Evolutionary conservation across 2,329 filamentous ascomycete genomes (phyloP), one percentile per base, ranked within the genome.

Genomic region (Trichophyton benhamiae): DNA sequence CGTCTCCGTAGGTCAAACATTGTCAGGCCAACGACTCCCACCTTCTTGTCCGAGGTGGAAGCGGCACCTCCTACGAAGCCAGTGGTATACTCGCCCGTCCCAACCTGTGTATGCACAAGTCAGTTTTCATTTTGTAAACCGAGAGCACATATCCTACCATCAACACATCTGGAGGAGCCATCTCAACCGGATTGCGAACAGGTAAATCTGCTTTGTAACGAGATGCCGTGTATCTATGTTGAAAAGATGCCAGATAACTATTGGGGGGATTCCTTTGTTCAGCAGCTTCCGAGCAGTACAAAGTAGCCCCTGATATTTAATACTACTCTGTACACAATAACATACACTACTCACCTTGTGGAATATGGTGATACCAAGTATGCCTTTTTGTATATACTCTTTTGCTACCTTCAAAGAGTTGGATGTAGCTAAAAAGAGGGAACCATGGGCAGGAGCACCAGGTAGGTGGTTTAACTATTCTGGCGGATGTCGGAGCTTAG

Each of bases 21-120:
- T 25, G 89, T 92, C 72, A 96, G 78, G 46, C 89, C 91, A 17
- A 96, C 91, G 8, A 96, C 92, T 62, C 92, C 91, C 58, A 96
- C 88, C 76, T 96, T 96, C 79, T 96, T 96, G 80, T 96, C 92
- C 58, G 90, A 95, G 9, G 83, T 86, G 3, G 90, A 95, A 59
- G 86, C 87, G 63, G 87, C 87, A 63, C 85, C 86, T 62, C 89
- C 90, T 62, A 96, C 91, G 68, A 94, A 96, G 62, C 91, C 91
- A 49, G 92, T 96, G 69, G 92, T 96, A 81, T 96, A 96, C 81
- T 96, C 91, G 70, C 91, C 92, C 9, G 91, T 96, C 66, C 91
- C 91, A 63, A 96, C 83, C 87, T 86, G 63, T 58, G 22, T 33
- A 20, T 52, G 38, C 60, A 22, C 60, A 13, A 13, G 62, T 68